Evolutionary conservation across 2,329 filamentous ascomycete species (phyloP).

Genomic region (Aphanocladium album): DNA sequence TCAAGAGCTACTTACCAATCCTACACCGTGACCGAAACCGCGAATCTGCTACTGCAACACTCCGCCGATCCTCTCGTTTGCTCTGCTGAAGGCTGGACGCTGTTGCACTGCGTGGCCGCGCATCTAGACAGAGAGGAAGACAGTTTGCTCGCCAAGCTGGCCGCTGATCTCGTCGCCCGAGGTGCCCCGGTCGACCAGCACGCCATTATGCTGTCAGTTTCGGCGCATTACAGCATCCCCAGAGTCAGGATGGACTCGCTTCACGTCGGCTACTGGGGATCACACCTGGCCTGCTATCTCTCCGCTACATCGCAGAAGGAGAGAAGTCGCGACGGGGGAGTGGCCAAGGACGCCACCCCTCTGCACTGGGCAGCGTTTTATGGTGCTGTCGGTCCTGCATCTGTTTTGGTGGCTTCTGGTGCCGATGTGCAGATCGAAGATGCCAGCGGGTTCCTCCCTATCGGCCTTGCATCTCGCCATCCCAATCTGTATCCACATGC

Average conservation of each 20-base stretch:
- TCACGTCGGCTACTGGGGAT: neutral
- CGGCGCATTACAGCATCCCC: neutral
- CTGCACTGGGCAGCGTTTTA: neutral
- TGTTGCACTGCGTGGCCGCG: neutral
- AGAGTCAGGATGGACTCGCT: neutral
- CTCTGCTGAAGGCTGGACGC: neutral
- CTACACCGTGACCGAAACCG: neutral
- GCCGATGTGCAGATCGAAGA: neutral
- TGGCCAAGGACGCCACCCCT: neutral
- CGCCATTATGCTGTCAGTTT: neutral
- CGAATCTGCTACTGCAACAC: neutral
- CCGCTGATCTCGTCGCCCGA: neutral
- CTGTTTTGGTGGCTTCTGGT: neutral
- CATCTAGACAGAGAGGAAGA: neutral
- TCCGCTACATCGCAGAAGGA: neutral
- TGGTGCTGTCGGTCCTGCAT: neutral
- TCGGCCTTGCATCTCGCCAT: neutral
- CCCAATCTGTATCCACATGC: neutral
- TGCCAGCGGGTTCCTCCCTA: constrained; percentile 13
- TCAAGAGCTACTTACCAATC: neutral
- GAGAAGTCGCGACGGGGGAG: too few relatives aligned
- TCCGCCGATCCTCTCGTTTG: neutral
- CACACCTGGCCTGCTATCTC: neutral
- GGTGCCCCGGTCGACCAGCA: neutral
- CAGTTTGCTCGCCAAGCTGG: neutral